These are phyloP conservation scores for Sphaerulina musiva DNA, from an alignment of 2,329 filamentous ascomycete genomes.

Conservation along the genomic window DNA sequence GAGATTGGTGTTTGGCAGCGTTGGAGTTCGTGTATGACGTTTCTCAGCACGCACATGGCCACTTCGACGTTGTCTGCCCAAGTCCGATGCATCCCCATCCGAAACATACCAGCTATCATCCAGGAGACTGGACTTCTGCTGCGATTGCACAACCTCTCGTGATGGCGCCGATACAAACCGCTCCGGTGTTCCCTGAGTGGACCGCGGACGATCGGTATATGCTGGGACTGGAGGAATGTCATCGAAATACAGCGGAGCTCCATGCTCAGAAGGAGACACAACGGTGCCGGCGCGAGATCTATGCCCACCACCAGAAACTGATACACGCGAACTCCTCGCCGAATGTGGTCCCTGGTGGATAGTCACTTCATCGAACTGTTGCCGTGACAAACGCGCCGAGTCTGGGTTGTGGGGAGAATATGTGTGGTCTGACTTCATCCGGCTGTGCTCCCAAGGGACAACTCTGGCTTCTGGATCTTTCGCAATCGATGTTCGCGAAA, in stretches of 20 bases:
- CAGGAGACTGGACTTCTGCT: constrained; percentile 35
- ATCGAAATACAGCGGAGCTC: constrained; percentile 13
- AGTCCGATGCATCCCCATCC: constrained; percentile 26
- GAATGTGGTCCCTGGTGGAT: constrained; percentile 31
- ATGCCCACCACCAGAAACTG: constrained; percentile 23
- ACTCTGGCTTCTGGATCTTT: constrained; percentile 42
- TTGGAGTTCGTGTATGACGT: constrained; percentile 11
- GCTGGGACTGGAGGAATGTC: constrained; percentile 16
- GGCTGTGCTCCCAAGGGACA: constrained; percentile 75
- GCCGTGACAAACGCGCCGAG: constrained; percentile 49
- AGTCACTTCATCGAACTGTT: constrained; percentile 40
- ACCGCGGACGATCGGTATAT: constrained; percentile 2
- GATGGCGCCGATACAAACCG: constrained; percentile 17
- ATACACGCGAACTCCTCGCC: constrained; percentile 34
- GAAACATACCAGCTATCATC: constrained; percentile 46
- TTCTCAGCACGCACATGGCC: constrained; percentile 8
- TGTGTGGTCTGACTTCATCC: constrained; percentile 56
- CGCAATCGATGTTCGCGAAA: constrained; percentile 34
- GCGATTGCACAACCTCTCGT: constrained; percentile 16
- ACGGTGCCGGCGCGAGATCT: constrained; percentile 20
- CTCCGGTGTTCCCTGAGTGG: constrained; percentile 13
- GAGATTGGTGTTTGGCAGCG: constrained; percentile 17
- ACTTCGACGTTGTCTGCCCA: constrained; percentile 21
- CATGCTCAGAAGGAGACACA: constrained; percentile 13
- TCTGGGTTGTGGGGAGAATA: constrained; percentile 48